These are phyloP conservation scores for Triticum turgidum DNA, from an alignment of 176 grass and related monocot species.

Conservation along the genomic window DNA sequence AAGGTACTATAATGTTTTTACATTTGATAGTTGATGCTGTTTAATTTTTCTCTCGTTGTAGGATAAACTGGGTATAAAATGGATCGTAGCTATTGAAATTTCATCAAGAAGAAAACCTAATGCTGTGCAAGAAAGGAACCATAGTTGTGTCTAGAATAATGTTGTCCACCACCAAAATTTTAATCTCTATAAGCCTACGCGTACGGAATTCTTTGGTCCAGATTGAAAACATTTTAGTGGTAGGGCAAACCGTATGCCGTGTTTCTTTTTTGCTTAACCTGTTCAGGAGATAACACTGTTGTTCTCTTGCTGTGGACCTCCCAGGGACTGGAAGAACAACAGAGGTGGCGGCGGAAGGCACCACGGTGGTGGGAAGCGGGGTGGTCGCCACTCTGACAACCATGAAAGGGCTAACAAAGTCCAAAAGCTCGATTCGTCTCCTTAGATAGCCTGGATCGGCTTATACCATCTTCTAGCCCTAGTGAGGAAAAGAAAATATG, in stretches of 20 bases:
- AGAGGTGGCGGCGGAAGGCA: slow-evolving; percentile 54
- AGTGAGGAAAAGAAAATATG: slow-evolving; percentile 5
- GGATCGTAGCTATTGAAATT: background rate
- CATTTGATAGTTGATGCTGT: background rate
- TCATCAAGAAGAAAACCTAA: background rate
- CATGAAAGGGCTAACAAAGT: slow-evolving; percentile 44
- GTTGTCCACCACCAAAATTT: background rate
- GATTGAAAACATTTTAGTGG: background rate
- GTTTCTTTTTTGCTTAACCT: background rate
- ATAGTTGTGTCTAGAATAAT: background rate
- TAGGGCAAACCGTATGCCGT: background rate
- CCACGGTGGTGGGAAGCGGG: slow-evolving; percentile 50
- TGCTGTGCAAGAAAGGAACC: background rate
- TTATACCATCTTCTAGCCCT: background rate
- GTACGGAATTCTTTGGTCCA: background rate
- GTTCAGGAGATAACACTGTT: slow-evolving; percentile 9
- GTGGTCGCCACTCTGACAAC: slow-evolving; percentile 37
- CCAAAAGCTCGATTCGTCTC: slow-evolving; percentile 38
- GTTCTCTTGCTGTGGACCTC: background rate
- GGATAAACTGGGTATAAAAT: background rate
- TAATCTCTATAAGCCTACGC: background rate
- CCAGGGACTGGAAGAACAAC: slow-evolving; percentile 47
- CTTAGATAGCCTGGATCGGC: slow-evolving; percentile 11
- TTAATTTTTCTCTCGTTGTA: background rate
- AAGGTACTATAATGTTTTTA: slow-evolving; percentile 39